These are phyloP conservation scores for Colletotrichum chrysophilum DNA, from an alignment of 2,329 filamentous ascomycete species.

Conservation along the genomic window DNA sequence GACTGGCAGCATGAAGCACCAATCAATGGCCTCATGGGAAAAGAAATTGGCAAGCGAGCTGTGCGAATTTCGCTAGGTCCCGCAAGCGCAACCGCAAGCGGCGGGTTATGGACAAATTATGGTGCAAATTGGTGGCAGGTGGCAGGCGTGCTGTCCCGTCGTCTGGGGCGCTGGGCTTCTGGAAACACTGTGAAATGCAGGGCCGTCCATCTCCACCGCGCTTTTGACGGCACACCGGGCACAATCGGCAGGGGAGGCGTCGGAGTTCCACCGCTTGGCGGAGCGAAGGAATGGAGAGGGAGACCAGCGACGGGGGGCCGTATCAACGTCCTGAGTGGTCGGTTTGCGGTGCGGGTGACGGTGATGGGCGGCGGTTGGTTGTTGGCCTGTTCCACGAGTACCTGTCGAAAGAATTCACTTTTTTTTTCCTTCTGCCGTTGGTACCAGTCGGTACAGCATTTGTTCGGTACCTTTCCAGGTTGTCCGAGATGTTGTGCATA, in stretches of 20 bases:
- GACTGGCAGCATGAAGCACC: not conserved
- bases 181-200: conserved; percentile 12
- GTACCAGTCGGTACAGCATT: not conserved
- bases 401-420: not conserved
- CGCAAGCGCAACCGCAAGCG: not conserved
- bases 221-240: not conserved
- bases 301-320: not conserved
- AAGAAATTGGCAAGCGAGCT: not conserved
- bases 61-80: conserved; percentile 1
- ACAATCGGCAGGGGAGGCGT: conserved; percentile 9
- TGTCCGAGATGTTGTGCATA: conserved; percentile 18
- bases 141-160: not conserved
- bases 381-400: not conserved
- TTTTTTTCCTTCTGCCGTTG: not conserved
- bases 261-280: conserved; percentile 15
- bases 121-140: not conserved
- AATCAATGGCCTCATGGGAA: not conserved
- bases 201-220: conserved; percentile 3
- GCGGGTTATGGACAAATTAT: not conserved
- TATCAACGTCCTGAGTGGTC: not conserved
- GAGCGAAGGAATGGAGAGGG: conserved; percentile 4
- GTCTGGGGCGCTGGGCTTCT: conserved; percentile 4
- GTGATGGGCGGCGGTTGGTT: not conserved
- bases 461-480: not conserved
- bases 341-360: not conserved